phyloP scores from a whole-genome alignment of 2,329 filamentous ascomycete genomes.

The Lomentospora prolificans region DNA sequence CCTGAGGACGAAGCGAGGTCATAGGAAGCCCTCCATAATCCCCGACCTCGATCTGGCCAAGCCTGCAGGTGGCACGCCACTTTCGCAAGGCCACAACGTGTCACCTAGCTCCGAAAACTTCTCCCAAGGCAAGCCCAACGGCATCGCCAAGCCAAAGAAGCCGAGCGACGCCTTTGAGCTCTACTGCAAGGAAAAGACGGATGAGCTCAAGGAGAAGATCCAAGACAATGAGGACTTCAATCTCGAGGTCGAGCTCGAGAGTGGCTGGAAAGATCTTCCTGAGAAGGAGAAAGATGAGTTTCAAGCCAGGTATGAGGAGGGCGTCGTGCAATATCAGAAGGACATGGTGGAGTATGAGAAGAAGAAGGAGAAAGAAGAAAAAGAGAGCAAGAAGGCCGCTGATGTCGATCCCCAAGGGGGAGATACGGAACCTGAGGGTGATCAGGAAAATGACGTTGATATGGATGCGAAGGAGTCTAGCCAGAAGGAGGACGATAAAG shows the following conservation, averaged over 20 bases:
- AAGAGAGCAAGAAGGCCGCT: slow-evolving; percentile 17
- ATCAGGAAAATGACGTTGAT: slow-evolving; percentile 2
- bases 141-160: slow-evolving; percentile 30
- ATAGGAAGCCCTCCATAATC: slow-evolving; percentile 48
- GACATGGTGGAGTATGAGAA: slow-evolving; percentile 25
- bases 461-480: slow-evolving; percentile 8
- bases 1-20: slow-evolving; percentile 62
- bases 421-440: slow-evolving; percentile 7
- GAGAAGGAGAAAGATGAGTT: slow-evolving; percentile 40
- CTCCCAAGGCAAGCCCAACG: slow-evolving; percentile 28
- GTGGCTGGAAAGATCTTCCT: slow-evolving; percentile 43
- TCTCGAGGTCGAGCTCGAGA: slow-evolving; percentile 45
- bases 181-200: slow-evolving; percentile 39
- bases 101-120: slow-evolving; percentile 21
- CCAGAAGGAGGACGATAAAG: neutral
- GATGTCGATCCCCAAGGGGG: slow-evolving; percentile 4
- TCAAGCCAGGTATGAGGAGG: slow-evolving; percentile 30
- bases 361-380: slow-evolving; percentile 15
- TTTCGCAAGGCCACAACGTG: slow-evolving; percentile 38
- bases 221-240: slow-evolving; percentile 20
- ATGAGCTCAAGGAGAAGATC: slow-evolving; percentile 19
- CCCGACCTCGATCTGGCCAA: slow-evolving; percentile 26
- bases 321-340: slow-evolving; percentile 30
- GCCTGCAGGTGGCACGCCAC: slow-evolving; percentile 28
- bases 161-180: slow-evolving; percentile 43